Conservation (phyloP, 345 rosid genomes). For the Syzygium grande region DNA sequence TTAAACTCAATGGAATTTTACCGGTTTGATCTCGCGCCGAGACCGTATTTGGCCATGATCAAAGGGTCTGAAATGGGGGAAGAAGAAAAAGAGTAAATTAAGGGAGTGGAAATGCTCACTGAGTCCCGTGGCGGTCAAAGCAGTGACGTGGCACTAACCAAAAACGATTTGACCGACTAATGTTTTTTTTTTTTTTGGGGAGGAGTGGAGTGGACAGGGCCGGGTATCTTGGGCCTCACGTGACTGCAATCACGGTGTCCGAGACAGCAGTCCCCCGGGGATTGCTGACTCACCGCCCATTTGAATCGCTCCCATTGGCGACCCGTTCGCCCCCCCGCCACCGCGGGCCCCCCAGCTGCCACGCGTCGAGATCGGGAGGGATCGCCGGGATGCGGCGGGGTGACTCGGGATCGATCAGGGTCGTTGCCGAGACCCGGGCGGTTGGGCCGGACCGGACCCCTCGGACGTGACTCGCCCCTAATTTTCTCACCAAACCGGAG, state of each 20-base stretch:
- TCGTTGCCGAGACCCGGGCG: neutral
- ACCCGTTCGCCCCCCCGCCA: neutral
- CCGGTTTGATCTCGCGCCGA: neutral
- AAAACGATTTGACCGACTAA: neutral
- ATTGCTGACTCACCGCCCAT: conserved; percentile 34
- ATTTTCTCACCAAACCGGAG: neutral
- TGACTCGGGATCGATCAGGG: neutral
- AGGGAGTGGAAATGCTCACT: neutral
- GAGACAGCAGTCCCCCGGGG: conserved; percentile 13
- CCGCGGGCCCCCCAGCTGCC: neutral
- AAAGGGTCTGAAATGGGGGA: neutral
- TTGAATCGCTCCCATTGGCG: conserved; percentile 4
- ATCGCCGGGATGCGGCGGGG: neutral
- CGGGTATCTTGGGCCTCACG: conserved; percentile 91
- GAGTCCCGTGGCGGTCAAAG: neutral
- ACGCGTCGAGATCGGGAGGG: neutral
- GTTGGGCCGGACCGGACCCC: neutral
- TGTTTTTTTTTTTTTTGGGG: neutral
- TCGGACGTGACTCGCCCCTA: neutral
- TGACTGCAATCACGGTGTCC: conserved; percentile 37
- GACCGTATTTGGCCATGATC: neutral
- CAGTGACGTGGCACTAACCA: neutral
- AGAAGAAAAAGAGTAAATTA: neutral
- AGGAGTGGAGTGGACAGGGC: conserved; percentile 8
- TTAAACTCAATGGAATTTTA: neutral